These are phyloP conservation scores for Ganoderma multipileum DNA, from an alignment of 1,284 basidiomycete species.

Conservation along the genomic window DNA sequence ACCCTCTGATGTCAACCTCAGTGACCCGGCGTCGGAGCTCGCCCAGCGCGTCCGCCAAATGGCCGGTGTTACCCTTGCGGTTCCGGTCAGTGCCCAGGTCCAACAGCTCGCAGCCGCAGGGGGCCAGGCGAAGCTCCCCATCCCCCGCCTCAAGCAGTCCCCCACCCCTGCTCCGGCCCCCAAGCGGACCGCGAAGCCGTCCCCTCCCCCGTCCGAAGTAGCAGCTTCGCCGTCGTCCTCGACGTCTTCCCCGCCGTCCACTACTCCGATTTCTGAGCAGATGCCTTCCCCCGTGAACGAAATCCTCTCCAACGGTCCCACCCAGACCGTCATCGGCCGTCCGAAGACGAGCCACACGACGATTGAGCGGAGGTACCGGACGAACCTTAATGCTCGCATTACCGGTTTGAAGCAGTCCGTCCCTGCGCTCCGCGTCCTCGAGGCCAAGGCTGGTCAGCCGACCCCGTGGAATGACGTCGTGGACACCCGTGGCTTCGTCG, in stretches of 20 bases:
- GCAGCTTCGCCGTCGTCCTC: slow-evolving; percentile 34
- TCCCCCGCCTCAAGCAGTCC: slow-evolving; percentile 42
- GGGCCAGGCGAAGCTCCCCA: slow-evolving; percentile 42
- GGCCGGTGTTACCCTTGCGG: slow-evolving; percentile 67
- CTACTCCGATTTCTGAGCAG: slow-evolving; percentile 33
- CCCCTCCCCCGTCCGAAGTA: slow-evolving; percentile 27
- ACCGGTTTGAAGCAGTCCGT: slow-evolving; percentile 83
- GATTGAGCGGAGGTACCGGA: slow-evolving; percentile 89
- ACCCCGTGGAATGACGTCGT: slow-evolving; percentile 57
- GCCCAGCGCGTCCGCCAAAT: slow-evolving; percentile 64
- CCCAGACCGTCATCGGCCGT: slow-evolving; percentile 47
- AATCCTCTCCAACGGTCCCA: slow-evolving; percentile 21
- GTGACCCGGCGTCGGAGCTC: slow-evolving; percentile 57
- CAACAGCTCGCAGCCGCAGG: slow-evolving; percentile 42
- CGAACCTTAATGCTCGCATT: slow-evolving; percentile 90
- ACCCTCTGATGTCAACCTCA: slow-evolving; percentile 35
- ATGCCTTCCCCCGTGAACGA: slow-evolving; percentile 34
- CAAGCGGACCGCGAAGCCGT: slow-evolving; percentile 37
- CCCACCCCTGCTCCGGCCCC: slow-evolving; percentile 27
- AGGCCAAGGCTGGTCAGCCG: slow-evolving; percentile 41
- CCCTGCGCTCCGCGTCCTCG: slow-evolving; percentile 80
- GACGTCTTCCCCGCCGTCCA: slow-evolving; percentile 44
- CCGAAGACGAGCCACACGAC: slow-evolving; percentile 92
- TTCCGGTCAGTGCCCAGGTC: slow-evolving; percentile 50
- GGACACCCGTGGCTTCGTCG: slow-evolving; percentile 79